phyloP scores from a whole-genome alignment of 441 rosid species.

The Adansonia madagascariensis region DNA sequence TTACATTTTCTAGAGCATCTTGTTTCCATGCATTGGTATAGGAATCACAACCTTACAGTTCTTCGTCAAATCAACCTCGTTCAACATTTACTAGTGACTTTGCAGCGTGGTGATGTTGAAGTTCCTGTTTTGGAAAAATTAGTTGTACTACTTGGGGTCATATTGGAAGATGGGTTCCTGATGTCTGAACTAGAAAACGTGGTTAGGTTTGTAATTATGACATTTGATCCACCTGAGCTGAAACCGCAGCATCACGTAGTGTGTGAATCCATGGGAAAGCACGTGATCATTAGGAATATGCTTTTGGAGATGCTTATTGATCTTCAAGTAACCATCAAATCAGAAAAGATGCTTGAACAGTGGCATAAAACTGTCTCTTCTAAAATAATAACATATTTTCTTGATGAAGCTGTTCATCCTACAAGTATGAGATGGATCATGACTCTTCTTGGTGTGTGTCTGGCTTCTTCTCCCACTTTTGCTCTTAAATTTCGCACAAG shows the following conservation, averaged over 20 bases:
- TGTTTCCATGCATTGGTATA: conserved; percentile 99
- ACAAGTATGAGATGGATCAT: conserved; percentile 99
- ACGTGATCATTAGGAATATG: conserved; percentile 98
- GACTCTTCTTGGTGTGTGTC: conserved; percentile 98
- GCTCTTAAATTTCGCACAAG: conserved; percentile 91
- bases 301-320: conserved; percentile 99
- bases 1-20: conserved; percentile 98
- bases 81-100: conserved; percentile 92
- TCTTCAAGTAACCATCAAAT: conserved; percentile 94
- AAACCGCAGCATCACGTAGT: conserved; percentile 66
- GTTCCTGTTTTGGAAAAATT: conserved; percentile 96
- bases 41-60: conserved; percentile 97
- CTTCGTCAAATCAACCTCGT: conserved; percentile 95
- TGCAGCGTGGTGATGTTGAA: conserved; percentile 99
- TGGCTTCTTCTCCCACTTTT: conserved; percentile 93
- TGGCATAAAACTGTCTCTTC: conserved; percentile 99
- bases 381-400: conserved; percentile 93
- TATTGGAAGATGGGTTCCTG: conserved; percentile 97
- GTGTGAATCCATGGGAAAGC: conserved; percentile 98
- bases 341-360: conserved; percentile 96
- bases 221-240: conserved; percentile 96
- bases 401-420: conserved; percentile 99
- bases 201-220: conserved; percentile 95
- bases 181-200: conserved; percentile 95
- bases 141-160: conserved; percentile 97